Evolutionary conservation across 441 rosid species (phyloP).

Genomic region (Croton laevigatus): DNA sequence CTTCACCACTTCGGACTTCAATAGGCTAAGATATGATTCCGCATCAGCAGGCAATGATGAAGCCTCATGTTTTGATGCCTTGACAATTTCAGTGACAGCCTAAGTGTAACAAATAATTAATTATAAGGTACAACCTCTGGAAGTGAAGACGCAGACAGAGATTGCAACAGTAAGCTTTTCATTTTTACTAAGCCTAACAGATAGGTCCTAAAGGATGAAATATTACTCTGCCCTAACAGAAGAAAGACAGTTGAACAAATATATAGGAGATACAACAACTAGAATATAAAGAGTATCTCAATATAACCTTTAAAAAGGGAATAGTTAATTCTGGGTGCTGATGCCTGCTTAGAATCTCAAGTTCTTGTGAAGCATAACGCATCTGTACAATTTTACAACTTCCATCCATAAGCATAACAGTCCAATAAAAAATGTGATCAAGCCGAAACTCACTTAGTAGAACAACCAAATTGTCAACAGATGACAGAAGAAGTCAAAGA

Average conservation of each 20-base stretch:
- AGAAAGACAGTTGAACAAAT: background rate
- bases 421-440: slow-evolving; percentile 1
- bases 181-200: background rate
- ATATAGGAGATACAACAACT: background rate
- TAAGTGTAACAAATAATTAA: slow-evolving; percentile 29
- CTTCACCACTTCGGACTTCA: slow-evolving; percentile 44
- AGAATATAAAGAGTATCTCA: background rate
- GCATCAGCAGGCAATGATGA: slow-evolving; percentile 51
- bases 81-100: slow-evolving; percentile 82
- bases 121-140: background rate
- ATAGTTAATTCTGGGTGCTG: slow-evolving; percentile 85
- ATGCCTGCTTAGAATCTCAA: slow-evolving; percentile 92
- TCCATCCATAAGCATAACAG: slow-evolving; percentile 11
- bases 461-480: background rate
- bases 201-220: background rate
- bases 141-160: background rate
- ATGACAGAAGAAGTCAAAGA: background rate
- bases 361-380: slow-evolving; percentile 75
- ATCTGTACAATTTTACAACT: slow-evolving; percentile 50
- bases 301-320: slow-evolving; percentile 79
- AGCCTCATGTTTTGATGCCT: slow-evolving; percentile 74
- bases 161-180: slow-evolving; percentile 4
- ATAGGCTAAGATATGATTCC: slow-evolving; percentile 39
- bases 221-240: background rate
- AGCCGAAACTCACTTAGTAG: background rate